These are phyloP conservation scores for Xylariaceae sp. DNA, from an alignment of 2,329 filamentous ascomycete species.

Conservation along the genomic window DNA sequence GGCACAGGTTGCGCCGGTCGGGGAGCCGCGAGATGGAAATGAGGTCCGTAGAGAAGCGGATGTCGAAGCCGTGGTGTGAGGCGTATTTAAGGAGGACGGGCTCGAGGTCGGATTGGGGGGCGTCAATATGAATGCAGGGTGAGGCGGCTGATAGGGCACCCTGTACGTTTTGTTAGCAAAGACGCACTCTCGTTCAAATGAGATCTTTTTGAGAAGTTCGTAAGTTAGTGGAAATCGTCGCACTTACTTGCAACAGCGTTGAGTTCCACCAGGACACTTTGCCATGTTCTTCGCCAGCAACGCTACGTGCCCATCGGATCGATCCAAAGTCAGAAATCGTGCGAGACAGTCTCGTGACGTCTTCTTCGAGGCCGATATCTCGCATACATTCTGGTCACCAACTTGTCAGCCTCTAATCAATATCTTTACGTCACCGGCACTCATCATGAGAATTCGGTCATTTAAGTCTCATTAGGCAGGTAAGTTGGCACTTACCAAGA, in stretches of 20 bases:
- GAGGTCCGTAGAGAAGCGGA: conserved; percentile 16
- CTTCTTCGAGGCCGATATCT: conserved; percentile 9
- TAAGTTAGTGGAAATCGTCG: neutral
- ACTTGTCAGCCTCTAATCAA: no score
- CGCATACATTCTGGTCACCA: conserved; percentile 15
- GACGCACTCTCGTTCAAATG: no score
- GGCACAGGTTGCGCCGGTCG: conserved; percentile 11
- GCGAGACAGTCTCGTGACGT: conserved; percentile 7
- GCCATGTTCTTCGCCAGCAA: conserved; percentile 14
- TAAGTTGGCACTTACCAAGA: conserved; percentile 5
- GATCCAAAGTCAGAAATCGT: conserved; percentile 13
- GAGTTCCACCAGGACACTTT: conserved; percentile 12
- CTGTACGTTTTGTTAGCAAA: conserved; percentile 1
- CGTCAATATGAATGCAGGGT: conserved; percentile 13
- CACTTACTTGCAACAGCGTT: conserved; percentile 9
- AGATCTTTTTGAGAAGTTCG: neutral
- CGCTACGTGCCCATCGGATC: conserved; percentile 13
- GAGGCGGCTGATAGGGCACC: conserved; percentile 12
- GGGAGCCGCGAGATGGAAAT: conserved; percentile 5
- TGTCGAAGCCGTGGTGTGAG: conserved; percentile 14
- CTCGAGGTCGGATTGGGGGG: conserved; percentile 14
- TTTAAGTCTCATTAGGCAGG: neutral
- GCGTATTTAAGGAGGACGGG: conserved; percentile 13
- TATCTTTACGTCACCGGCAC: no score
- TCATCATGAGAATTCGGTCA: neutral